Conservation (phyloP, 331 rosid genomes). For the Rhamnella rubrinervis region DNA sequence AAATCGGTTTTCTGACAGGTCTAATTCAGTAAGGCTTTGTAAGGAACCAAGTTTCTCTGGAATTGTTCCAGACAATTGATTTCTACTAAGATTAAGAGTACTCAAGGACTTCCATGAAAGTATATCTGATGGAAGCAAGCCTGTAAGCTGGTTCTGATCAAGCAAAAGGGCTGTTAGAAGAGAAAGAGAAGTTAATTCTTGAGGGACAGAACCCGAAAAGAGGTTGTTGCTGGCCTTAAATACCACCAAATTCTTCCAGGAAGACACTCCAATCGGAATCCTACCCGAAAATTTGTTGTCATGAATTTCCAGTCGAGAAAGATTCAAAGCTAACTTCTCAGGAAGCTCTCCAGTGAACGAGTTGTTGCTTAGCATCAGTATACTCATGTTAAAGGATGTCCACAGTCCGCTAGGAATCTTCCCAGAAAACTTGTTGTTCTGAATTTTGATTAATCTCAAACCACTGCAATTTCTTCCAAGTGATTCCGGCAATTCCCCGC, state of each 20-base stretch:
- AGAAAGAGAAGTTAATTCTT: slow-evolving; percentile 53
- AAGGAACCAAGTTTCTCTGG: slow-evolving; percentile 44
- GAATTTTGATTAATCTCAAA: slow-evolving; percentile 31
- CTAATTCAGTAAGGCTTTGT: slow-evolving; percentile 43
- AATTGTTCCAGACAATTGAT: slow-evolving; percentile 57
- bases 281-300: slow-evolving; percentile 64
- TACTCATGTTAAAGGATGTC: slow-evolving; percentile 41
- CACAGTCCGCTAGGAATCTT: slow-evolving; percentile 65
- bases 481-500: slow-evolving; percentile 64
- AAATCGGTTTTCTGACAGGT: slow-evolving; percentile 71
- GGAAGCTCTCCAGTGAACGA: slow-evolving; percentile 67
- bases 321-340: slow-evolving; percentile 34
- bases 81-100: slow-evolving; percentile 51
- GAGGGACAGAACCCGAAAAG: slow-evolving; percentile 61
- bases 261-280: slow-evolving; percentile 58
- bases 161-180: slow-evolving; percentile 37
- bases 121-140: slow-evolving; percentile 49
- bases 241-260: slow-evolving; percentile 46
- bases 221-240: slow-evolving; percentile 56
- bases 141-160: slow-evolving; percentile 50
- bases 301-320: slow-evolving; percentile 46
- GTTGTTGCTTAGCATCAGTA: slow-evolving; percentile 41
- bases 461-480: slow-evolving; percentile 66
- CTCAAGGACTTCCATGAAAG: slow-evolving; percentile 58
- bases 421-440: slow-evolving; percentile 53